Evolutionary conservation across 1,284 basidiomycete species (phyloP).

Genomic region (Ganoderma sp.): DNA sequence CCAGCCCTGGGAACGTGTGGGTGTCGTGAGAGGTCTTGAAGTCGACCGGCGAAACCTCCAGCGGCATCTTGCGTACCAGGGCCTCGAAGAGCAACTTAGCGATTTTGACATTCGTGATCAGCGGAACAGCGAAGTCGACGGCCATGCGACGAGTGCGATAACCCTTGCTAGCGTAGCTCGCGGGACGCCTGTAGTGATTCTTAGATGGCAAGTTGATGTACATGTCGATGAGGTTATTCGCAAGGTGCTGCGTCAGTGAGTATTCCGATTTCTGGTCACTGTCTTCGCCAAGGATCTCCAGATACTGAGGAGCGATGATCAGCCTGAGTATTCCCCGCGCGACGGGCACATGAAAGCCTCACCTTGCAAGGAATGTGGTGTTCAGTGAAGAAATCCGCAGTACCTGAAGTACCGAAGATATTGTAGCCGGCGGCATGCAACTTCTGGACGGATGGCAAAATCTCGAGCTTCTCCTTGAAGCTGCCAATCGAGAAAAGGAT

Average conservation of each 20-base stretch:
- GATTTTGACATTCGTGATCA: slow-evolving; percentile 99
- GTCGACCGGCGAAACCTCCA: slow-evolving; percentile 91
- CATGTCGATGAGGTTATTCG: slow-evolving; percentile 96
- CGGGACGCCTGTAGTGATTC: slow-evolving; percentile 97
- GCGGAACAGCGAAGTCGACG: slow-evolving; percentile 97
- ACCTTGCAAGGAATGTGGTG: slow-evolving; percentile 88
- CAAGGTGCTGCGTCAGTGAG: slow-evolving; percentile 92
- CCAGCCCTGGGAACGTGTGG: slow-evolving; percentile 90
- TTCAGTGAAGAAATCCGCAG: slow-evolving; percentile 93
- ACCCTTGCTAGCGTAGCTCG: slow-evolving; percentile 96
- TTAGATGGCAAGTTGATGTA: slow-evolving; percentile 99
- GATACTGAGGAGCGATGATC: slow-evolving; percentile 55
- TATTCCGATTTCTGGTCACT: slow-evolving; percentile 93
- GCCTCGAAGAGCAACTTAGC: slow-evolving; percentile 98
- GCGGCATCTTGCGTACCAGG: slow-evolving; percentile 84
- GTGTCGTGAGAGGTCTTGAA: slow-evolving; percentile 95
- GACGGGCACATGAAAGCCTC: slow-evolving; percentile 25
- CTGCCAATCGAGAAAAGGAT: slow-evolving; percentile 94
- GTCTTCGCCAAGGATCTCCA: slow-evolving; percentile 85
- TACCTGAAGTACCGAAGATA: slow-evolving; percentile 96
- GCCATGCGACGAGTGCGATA: slow-evolving; percentile 98
- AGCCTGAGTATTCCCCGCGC: background rate
- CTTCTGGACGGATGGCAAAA: slow-evolving; percentile 96
- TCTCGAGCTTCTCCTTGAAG: slow-evolving; percentile 97
- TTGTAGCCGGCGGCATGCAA: slow-evolving; percentile 94